Percentiles rank a stretch among this genome's conserved stretches.
Evolutionary conservation across 2,329 filamentous ascomycete genomes (phyloP).

Genomic region (Nigrograna mackinnonii): DNA sequence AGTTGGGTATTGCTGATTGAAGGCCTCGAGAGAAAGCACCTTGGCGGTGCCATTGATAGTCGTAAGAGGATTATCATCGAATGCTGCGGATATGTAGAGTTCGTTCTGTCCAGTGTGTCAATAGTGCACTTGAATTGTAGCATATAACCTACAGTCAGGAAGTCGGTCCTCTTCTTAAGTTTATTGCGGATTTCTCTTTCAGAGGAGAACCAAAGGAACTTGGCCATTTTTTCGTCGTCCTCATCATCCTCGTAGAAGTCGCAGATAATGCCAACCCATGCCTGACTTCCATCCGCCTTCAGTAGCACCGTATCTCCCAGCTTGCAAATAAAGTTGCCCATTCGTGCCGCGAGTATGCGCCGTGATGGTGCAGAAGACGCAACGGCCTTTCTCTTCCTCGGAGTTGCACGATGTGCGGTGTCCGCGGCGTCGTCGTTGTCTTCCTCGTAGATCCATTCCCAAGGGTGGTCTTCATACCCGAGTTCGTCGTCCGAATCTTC

Average conservation of each 20-base stretch:
- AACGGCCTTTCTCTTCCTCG: constrained; percentile 35
- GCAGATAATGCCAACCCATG: constrained; percentile 89
- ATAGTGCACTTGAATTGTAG: too few relatives aligned
- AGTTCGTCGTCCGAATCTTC: constrained; percentile 91
- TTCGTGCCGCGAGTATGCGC: constrained; percentile 77
- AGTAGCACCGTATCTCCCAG: constrained; percentile 85
- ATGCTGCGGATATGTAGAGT: constrained; percentile 85
- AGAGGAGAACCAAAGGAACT: constrained; percentile 95
- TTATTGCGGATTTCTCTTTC: constrained; percentile 87
- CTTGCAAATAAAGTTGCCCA: constrained; percentile 78
- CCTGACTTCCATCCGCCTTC: constrained; percentile 86
- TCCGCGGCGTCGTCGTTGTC: constrained; percentile 20
- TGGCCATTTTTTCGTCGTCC: constrained; percentile 71
- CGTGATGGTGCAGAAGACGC: constrained; percentile 23
- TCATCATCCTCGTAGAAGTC: constrained; percentile 74
- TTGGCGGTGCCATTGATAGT: constrained; percentile 90
- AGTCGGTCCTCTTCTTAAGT: constrained; percentile 80
- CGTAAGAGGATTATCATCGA: constrained; percentile 82
- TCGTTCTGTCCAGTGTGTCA: constrained; percentile 81
- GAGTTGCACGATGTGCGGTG: constrained; percentile 24
- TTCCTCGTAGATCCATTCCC: constrained; percentile 64
- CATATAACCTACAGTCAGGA: constrained; percentile 59
- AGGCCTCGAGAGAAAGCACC: constrained; percentile 74
- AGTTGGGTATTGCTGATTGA: constrained; percentile 70
- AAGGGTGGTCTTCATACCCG: constrained; percentile 53